Evolutionary conservation across 176 grass and related monocot genomes (phyloP), one percentile per base, ranked within the genome.

Genomic region (Rhipidocladum racemiflorum): DNA sequence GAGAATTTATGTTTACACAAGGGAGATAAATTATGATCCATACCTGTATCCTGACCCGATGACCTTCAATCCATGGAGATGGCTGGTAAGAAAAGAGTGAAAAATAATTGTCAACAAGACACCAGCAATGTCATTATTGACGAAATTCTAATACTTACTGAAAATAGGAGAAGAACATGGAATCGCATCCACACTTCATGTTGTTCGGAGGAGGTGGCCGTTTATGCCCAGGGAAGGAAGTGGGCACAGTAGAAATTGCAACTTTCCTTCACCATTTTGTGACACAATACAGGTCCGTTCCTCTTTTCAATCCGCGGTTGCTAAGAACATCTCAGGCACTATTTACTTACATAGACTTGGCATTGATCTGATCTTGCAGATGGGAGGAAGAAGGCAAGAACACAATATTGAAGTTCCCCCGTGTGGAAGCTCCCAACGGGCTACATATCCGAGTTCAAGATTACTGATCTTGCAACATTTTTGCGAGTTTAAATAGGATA

Each of bases 1-100:
- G 96, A 95, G 88, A 82, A 95, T 99, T 65, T 99, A 95, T 93
- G 92, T 99, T 6, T 95, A 93, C 90, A 95, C 90, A 56, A 88
- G 92, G 96, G 96, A 99, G 86, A 99, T 99, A 79, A 99, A 99
- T 42, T 99, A 99, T 61, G 96, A 99, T 59, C 92, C 90, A 4
- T 83, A 73, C 44, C 42, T 99, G 76, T 99, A 99, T 80, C 84
- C 87, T 29, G 96, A 99, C 25, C 92, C 96, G 1, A 87, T 85
- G 64, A 74, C 81, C 23, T 99, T 99, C 89, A 91, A 99, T 68
- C 96, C 96, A 88, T 93, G 92, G 96, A 95, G 96, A 88, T 99
- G 96, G 96, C 83, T 93, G 91, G 96, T 99, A 90, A 84, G 96
- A 53, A 49, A 61, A 27, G 24, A 63, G 10, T 74, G 29, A 70